A percentile compares a stretch with the other conserved stretches of the same genome.
Evolutionary conservation across 768 basidiomycete genomes (phyloP).

Genomic region (Russula olivacea): DNA sequence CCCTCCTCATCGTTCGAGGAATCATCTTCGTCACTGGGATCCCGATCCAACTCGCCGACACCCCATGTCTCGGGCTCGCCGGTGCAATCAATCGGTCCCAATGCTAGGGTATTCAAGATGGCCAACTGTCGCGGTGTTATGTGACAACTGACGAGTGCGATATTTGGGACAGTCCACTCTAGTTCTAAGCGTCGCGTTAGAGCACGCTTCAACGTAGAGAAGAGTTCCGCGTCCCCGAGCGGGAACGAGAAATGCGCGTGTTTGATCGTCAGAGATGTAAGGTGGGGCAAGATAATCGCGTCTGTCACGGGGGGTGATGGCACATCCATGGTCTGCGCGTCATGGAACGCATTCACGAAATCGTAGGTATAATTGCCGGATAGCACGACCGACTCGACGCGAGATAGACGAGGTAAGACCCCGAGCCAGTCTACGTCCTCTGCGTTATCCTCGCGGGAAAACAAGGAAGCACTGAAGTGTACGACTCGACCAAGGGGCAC

Average conservation of each 20-base stretch:
- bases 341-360: conserved; percentile 7
- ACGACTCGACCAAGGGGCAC: conserved; percentile 2
- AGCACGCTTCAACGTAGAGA: conserved; percentile 10
- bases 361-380: conserved; percentile 6
- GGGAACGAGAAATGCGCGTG: conserved; percentile 22
- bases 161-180: neutral
- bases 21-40: conserved; percentile 6
- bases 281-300: neutral
- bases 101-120: conserved; percentile 4
- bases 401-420: conserved; percentile 13
- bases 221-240: conserved; percentile 13
- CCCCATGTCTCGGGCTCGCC: conserved; percentile 18
- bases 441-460: neutral
- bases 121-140: conserved; percentile 15
- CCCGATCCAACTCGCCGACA: conserved; percentile 7
- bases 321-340: neutral
- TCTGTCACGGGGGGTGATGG: neutral
- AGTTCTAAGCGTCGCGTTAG: conserved; percentile 3
- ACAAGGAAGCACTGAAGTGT: neutral
- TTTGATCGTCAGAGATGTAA: neutral
- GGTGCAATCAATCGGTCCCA: neutral
- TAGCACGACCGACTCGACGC: neutral
- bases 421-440: conserved; percentile 7
- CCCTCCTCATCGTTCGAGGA: neutral
- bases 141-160: conserved; percentile 6